Conservation (phyloP, 495 filamentous ascomycete species). For the Lentithecium fluviatile region DNA sequence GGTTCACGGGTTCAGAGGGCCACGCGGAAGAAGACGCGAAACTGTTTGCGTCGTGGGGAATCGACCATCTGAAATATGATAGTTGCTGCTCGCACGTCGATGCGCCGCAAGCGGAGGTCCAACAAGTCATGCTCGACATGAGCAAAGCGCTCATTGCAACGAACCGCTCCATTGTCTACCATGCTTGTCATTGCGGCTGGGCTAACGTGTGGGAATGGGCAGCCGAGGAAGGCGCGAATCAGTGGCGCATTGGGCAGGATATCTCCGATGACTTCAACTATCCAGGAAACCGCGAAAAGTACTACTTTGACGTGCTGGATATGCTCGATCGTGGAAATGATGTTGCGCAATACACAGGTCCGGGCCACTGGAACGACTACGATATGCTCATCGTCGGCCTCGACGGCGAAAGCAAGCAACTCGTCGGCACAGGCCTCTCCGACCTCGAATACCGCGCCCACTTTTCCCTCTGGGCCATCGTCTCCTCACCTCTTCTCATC, state of each 20-base stretch:
- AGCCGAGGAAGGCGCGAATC: conserved; percentile 24
- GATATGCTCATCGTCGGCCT: conserved; percentile 31
- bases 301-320: conserved; percentile 32
- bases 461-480: conserved; percentile 21
- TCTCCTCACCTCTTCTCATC: conserved; percentile 24
- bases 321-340: conserved; percentile 29
- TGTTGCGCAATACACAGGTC: conserved; percentile 20
- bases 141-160: conserved; percentile 20
- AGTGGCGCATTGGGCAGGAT: conserved; percentile 32
- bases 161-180: conserved; percentile 22
- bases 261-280: conserved; percentile 33
- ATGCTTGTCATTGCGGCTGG: conserved; percentile 32
- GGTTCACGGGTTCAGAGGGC: conserved; percentile 20
- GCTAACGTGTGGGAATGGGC: conserved; percentile 25
- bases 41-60: conserved; percentile 28
- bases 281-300: conserved; percentile 28
- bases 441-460: conserved; percentile 28
- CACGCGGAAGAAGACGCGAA: conserved; percentile 26
- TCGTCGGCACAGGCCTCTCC: conserved; percentile 20
- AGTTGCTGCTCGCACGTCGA: conserved; percentile 25
- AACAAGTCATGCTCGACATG: conserved; percentile 32
- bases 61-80: conserved; percentile 32
- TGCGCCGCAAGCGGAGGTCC: conserved; percentile 19
- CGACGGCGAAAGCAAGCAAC: conserved; percentile 27
- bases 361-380: conserved; percentile 33